Base-by-base conservation (phyloP, 345 rosid species). In the Brassica carinata region DNA sequence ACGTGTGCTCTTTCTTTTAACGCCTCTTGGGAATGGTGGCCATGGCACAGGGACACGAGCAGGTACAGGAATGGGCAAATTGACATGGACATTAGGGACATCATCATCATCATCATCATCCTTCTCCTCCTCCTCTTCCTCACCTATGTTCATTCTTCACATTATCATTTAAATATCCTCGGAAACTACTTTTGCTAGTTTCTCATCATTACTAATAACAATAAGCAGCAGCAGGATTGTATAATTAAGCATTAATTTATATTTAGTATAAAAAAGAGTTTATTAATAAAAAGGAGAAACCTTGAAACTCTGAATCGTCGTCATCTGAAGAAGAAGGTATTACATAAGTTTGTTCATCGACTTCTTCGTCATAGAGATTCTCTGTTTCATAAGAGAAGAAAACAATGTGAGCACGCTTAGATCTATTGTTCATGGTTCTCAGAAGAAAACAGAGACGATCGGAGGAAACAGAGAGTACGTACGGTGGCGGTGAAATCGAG, bases 1-100 rank as follows among this genome's bases (percentile, higher is more conserved):
- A 51, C 57, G 57, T 29, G 61, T 0, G 61, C 73, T 79, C 78
- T 72, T 80, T 67, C 80, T 86, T 77, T 86, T 87, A 53, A 34
- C 67, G 71, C 77, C 31, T 79, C 79, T 76, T 51, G 7, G 74
- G 11, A 64, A 2, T 64, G 74, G 81, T 40, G 48, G 48, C 48
- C 10, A 40, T 40, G 53, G 64, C 4, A 7, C 34, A 70, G 70
- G 68, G 69, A 7, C 70, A 45, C 38, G 71, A 5, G 15, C 38
- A 70, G 67, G 74, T 10, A 26, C 59, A 71, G 66, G 71, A 7
- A 17, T 43, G 31, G 31, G 31, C 31, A 29, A 29, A 29, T 29
- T 4, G 31, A 29, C 31, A 29, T 29, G 30, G 30, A 29, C 30
- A 0, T 29, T 29, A 45, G 84, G 55, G 4, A 13, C 14, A 48